phyloP scores from a whole-genome alignment of 1,284 basidiomycete species.

The Ganoderma meredithae region DNA sequence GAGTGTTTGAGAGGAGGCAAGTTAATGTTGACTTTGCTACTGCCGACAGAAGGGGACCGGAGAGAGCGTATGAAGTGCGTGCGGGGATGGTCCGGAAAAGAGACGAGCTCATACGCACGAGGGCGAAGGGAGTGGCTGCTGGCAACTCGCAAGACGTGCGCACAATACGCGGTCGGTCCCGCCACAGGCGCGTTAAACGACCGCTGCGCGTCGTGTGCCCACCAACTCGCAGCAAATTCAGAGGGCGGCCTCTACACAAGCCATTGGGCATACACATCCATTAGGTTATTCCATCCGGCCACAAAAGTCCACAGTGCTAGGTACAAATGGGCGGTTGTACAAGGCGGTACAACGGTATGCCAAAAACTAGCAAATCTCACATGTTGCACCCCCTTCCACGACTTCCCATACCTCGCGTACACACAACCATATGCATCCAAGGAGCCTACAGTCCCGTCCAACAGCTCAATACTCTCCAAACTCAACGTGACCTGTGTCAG shows the following conservation, averaged over 20 bases:
- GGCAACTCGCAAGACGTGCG: conserved; percentile 5
- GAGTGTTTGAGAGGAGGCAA: not conserved
- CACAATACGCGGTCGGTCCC: conserved; percentile 24
- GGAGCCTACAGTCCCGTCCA: not conserved
- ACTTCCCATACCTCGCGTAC: conserved; percentile 8
- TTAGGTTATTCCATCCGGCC: not conserved
- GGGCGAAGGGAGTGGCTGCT: not conserved
- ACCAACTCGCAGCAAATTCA: not conserved
- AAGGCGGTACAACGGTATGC: conserved; percentile 19
- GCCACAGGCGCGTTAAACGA: conserved; percentile 37
- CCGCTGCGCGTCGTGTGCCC: not conserved
- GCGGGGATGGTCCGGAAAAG: conserved; percentile 11
- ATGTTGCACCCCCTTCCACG: conserved; percentile 24
- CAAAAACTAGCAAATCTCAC: not conserved
- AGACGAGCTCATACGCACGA: conserved; percentile 22
- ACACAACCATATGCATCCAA: not conserved
- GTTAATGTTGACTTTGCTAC: too few relatives aligned
- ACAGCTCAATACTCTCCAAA: conserved; percentile 86
- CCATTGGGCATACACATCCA: not conserved
- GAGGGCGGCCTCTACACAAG: not conserved
- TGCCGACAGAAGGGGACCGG: not conserved
- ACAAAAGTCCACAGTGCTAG: not conserved
- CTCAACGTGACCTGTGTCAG: conserved; percentile 83
- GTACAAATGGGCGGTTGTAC: conserved; percentile 15
- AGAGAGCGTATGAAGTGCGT: not conserved